A percentile compares a stretch with the other conserved stretches of the same genome.
Evolutionary conservation across 2,329 filamentous ascomycete species (phyloP).

Genomic region (Exophiala calicioides): DNA sequence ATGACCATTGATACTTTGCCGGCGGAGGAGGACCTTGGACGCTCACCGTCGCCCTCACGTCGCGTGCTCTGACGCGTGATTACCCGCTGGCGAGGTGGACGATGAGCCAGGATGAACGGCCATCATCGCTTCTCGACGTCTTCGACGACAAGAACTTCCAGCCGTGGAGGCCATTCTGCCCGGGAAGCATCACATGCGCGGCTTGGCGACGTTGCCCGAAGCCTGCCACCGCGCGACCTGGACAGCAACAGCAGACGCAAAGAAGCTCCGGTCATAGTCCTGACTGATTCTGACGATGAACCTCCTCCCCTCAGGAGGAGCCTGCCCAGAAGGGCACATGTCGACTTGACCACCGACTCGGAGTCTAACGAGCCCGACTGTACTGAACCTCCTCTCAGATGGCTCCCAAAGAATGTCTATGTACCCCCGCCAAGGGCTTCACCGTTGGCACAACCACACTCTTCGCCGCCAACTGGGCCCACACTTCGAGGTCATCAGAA

Average conservation of each 20-base stretch:
- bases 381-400: no score
- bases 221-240: neutral
- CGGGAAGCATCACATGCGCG: neutral
- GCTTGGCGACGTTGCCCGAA: neutral
- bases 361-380: no score
- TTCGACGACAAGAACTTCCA: neutral
- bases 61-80: neutral
- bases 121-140: neutral
- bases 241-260: neutral
- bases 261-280: slow-evolving; percentile 14
- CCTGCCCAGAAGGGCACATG: neutral
- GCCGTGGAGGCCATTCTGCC: neutral
- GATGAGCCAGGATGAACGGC: slow-evolving; percentile 5
- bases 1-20: neutral
- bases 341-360: no score
- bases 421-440: no score
- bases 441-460: no score
- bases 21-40: neutral
- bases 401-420: no score
- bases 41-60: neutral
- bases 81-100: no score
- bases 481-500: no score
- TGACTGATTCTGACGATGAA: slow-evolving; percentile 17
- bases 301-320: neutral
- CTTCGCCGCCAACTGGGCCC: no score